Evolutionary conservation across 768 basidiomycete genomes (phyloP), one percentile per base, ranked within the genome.

Genomic region (Neoboletus magnificus): DNA sequence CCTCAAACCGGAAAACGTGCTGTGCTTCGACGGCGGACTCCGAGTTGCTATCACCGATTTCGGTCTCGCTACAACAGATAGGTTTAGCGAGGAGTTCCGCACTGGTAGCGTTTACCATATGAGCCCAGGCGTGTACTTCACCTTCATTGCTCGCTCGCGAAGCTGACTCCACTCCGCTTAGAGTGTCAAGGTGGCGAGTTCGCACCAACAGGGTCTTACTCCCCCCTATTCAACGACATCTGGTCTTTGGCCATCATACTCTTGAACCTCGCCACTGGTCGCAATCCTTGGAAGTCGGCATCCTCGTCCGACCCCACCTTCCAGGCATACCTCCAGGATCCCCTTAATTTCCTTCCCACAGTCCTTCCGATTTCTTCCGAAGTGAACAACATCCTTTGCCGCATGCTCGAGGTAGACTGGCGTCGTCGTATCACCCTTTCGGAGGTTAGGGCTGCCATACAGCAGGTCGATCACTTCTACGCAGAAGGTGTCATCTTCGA

Each of bases 71-170:
- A 97, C 95, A 5, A 89, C 88, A 22, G 93, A 96, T 60, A 83
- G 82, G 66, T 77, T 82, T 52, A 93, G 91, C 64, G 82, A 82
- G 52, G 95, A 98, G 71, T 93, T 94, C 72, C 84, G 91, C 49
- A 97, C 94, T 35, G 95, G 95, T n/a, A 94, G 91, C 64, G 84
- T 94, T n/a, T 97, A 93, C 73, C 96, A 97, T 73, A 95, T 98
- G 89, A 94, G 92, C 66, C 95, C 95, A 73, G 93, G 90, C 85
- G 71, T 48, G 80, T 71, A 52, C 45, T 44, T 41, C 51, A 27
- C 44, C 48, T 43, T 27, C 18, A 27, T 59, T 55, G 52, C 50
- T 41, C 18, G 18, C 59, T 55, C 33, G 48, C 49, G 39, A 57
- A 48, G 27, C 59, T 60, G 29, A 59, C 62, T 69, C 65, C 36